phyloP scores from a whole-genome alignment of 2,329 filamentous ascomycete species.

The Xylogone sp. region DNA sequence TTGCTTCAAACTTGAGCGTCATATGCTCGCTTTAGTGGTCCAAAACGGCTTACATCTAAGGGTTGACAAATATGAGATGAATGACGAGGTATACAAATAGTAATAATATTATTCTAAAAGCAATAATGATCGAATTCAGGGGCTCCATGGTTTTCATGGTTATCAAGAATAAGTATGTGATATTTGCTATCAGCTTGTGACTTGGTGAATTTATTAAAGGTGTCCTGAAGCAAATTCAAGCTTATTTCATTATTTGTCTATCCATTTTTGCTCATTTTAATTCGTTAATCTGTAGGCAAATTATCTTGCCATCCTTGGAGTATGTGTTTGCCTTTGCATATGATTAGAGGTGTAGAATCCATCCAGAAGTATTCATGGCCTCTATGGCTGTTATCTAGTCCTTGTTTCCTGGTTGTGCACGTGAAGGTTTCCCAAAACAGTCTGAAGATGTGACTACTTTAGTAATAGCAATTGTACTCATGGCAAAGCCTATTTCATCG shows the following conservation, averaged over 20 bases:
- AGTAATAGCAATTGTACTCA: slow-evolving; percentile 15
- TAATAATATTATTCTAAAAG: slow-evolving; percentile 27
- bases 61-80: slow-evolving; percentile 32
- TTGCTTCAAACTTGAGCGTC: slow-evolving; percentile 17
- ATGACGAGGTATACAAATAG: slow-evolving; percentile 29
- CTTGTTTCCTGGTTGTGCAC: slow-evolving; percentile 18
- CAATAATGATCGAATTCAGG: slow-evolving; percentile 28
- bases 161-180: slow-evolving; percentile 30
- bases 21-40: slow-evolving; percentile 26
- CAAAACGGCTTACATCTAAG: slow-evolving; percentile 31
- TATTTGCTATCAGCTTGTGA: slow-evolving; percentile 16
- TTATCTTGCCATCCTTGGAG: slow-evolving; percentile 1
- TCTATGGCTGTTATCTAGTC: slow-evolving; percentile 25
- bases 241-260: slow-evolving; percentile 29
- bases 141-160: slow-evolving; percentile 28
- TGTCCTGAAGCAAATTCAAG: slow-evolving; percentile 24
- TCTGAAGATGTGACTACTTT: slow-evolving; percentile 19
- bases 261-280: slow-evolving; percentile 23
- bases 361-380: slow-evolving; percentile 18
- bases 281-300: slow-evolving; percentile 17
- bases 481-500: slow-evolving; percentile 20
- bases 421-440: slow-evolving; percentile 4
- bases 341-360: slow-evolving; percentile 19
- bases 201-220: slow-evolving; percentile 27
- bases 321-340: slow-evolving; percentile 17